Percentiles rank a stretch among this genome's conserved stretches.
Conservation (phyloP, 768 basidiomycete species). For the Sistotremastrum suecicum region DNA sequence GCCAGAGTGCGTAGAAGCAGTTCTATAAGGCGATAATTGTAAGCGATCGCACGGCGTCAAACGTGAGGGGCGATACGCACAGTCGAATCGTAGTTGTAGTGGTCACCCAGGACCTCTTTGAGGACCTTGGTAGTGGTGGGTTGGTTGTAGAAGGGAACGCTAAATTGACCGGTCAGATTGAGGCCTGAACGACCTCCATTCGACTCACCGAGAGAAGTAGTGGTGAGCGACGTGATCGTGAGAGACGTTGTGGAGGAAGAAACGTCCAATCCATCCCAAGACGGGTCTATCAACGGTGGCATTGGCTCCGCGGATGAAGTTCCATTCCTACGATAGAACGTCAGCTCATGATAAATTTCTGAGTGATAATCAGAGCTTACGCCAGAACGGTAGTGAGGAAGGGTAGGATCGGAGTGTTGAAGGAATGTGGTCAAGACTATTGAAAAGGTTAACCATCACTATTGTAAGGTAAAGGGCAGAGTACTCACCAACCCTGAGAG, state of each 20-base stretch:
- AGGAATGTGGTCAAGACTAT: constrained; percentile 20
- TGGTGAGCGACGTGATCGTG: constrained; percentile 1
- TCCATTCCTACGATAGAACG: neutral
- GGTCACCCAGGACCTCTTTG: neutral
- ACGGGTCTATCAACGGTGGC: neutral
- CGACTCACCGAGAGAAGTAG: neutral
- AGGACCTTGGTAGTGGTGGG: neutral
- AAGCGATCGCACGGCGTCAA: too few species aligned
- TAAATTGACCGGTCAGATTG: neutral
- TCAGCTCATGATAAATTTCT: too few species aligned
- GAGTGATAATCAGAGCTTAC: too few species aligned
- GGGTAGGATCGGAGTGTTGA: constrained; percentile 18
- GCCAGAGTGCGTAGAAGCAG: neutral
- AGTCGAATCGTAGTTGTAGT: neutral
- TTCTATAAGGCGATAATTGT: too few species aligned
- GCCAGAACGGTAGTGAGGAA: constrained; percentile 18
- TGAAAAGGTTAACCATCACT: neutral
- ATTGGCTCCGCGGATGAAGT: neutral
- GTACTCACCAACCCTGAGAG: constrained; percentile 14
- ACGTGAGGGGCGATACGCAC: too few species aligned
- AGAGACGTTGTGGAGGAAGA: constrained; percentile 1
- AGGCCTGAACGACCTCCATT: neutral
- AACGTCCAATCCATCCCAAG: constrained; percentile 1
- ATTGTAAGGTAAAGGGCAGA: neutral
- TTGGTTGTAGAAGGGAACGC: neutral